Conservation (phyloP, 2,329 filamentous ascomycete species). For the Knoxdaviesia proteae region DNA sequence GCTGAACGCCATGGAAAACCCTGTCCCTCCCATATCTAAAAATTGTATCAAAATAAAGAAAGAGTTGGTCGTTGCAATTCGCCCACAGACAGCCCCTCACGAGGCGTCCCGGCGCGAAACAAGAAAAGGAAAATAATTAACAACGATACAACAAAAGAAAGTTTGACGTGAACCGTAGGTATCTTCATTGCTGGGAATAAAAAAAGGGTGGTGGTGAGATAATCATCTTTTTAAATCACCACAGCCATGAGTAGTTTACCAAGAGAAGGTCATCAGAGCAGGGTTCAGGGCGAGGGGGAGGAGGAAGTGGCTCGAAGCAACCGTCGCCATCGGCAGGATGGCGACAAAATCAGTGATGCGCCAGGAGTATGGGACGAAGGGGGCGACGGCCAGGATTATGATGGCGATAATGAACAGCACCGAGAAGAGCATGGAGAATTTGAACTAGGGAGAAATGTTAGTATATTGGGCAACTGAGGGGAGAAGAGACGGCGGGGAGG, state of each 20-base stretch:
- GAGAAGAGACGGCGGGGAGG: conserved; percentile 7
- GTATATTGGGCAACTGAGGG: conserved; percentile 6
- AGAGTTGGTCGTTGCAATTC: too few relatives aligned
- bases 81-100: too few relatives aligned
- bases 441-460: conserved; percentile 30
- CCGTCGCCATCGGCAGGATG: conserved; percentile 54
- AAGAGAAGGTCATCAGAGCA: conserved; percentile 63
- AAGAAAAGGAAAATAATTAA: conserved; percentile 1
- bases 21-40: too few relatives aligned
- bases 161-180: not conserved
- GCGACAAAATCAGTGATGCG: conserved; percentile 52
- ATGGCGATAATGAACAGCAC: conserved; percentile 37
- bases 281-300: conserved; percentile 56
- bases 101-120: not conserved
- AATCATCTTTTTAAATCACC: not conserved
- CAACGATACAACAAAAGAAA: not conserved
- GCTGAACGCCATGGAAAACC: too few relatives aligned
- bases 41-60: too few relatives aligned
- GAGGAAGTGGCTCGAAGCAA: conserved; percentile 48
- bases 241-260: conserved; percentile 21
- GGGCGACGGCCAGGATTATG: conserved; percentile 39
- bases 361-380: conserved; percentile 46
- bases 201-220: not conserved
- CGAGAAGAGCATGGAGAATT: conserved; percentile 46
- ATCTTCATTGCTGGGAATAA: not conserved